Percentiles rank a stretch among this genome's conserved stretches.
phyloP scores from a whole-genome alignment of 164 flowering plant species.

The Berberis thunbergii region DNA sequence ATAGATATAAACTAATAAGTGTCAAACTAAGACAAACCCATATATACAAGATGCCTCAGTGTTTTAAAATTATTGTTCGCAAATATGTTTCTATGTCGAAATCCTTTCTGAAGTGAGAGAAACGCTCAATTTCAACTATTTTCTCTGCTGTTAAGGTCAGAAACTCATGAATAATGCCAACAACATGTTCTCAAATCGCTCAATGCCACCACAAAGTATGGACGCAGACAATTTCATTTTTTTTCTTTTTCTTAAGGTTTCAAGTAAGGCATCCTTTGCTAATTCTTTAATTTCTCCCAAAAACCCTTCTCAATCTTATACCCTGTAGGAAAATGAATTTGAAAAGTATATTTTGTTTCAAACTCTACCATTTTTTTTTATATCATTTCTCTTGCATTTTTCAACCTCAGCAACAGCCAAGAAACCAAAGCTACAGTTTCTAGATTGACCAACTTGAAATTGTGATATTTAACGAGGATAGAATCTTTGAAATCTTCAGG shows the following conservation, averaged over 20 bases:
- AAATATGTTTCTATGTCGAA: constrained; percentile 61
- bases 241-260: constrained; percentile 53
- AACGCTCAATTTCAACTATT: too few relatives aligned
- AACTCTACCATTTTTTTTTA: constrained; percentile 83
- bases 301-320: constrained; percentile 56
- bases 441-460: constrained; percentile 49
- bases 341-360: constrained; percentile 72
- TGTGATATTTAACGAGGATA: constrained; percentile 39
- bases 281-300: constrained; percentile 54
- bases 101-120: constrained; percentile 70
- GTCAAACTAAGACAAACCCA: too few relatives aligned
- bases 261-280: constrained; percentile 75
- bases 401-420: constrained; percentile 56
- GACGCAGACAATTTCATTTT: constrained; percentile 22
- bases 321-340: constrained; percentile 70
- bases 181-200: constrained; percentile 76
- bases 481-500: constrained; percentile 67
- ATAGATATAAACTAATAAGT: too few relatives aligned
- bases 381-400: constrained; percentile 72
- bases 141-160: constrained; percentile 78
- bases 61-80: constrained; percentile 74
- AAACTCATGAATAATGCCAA: constrained; percentile 75
- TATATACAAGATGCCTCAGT: constrained; percentile 60
- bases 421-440: constrained; percentile 57
- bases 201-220: constrained; percentile 49